These are phyloP conservation scores for Cadophora sp. DNA, from an alignment of 2,329 filamentous ascomycete genomes.

Conservation along the genomic window DNA sequence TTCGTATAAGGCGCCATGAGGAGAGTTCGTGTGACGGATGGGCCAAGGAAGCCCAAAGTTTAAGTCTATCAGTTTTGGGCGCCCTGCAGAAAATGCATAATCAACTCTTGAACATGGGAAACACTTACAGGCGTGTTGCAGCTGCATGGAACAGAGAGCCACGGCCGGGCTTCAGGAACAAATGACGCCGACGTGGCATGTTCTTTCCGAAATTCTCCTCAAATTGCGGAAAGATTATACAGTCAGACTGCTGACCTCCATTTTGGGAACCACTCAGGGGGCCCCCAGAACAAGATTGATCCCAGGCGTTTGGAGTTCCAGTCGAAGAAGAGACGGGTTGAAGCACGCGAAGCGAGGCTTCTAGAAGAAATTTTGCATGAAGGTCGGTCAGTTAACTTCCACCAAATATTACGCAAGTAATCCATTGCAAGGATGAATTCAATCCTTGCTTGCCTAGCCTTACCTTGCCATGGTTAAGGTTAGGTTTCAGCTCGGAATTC, in stretches of 20 bases:
- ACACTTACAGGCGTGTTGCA: neutral
- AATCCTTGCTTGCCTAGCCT: neutral
- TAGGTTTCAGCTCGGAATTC: conserved; percentile 1
- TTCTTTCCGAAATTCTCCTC: neutral
- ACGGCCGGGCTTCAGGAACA: neutral
- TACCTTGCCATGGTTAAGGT: neutral
- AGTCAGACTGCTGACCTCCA: neutral
- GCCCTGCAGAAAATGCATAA: neutral
- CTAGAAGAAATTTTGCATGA: conserved; percentile 5
- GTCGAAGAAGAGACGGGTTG: neutral
- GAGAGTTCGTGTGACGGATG: neutral
- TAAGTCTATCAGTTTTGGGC: conserved; percentile 8
- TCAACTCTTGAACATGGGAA: neutral
- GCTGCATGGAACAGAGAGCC: neutral
- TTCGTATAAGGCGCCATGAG: neutral
- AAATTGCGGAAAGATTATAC: neutral
- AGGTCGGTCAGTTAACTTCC: neutral
- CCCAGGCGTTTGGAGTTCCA: neutral
- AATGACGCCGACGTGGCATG: neutral
- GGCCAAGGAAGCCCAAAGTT: neutral
- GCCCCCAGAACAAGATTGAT: neutral
- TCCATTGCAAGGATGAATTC: neutral
- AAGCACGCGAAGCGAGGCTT: neutral
- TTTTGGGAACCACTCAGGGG: neutral
- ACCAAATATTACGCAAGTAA: neutral